Evolutionary conservation across 2,329 filamentous ascomycete species (phyloP).

Genomic region (Pyricularia pennisetigena): DNA sequence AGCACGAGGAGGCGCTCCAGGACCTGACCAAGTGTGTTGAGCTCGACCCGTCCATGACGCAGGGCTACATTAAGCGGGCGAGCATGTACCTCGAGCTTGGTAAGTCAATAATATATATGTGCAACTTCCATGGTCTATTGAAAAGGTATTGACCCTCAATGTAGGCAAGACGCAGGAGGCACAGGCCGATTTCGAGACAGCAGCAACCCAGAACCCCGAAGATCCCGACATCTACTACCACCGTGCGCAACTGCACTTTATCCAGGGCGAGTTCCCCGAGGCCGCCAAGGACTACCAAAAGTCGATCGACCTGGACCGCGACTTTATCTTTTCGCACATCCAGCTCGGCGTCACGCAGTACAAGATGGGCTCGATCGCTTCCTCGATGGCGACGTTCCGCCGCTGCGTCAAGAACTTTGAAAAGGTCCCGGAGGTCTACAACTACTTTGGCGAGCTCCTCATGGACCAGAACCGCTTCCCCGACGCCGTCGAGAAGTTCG

Average conservation of each 20-base stretch:
- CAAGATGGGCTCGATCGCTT: slow-evolving; percentile 97
- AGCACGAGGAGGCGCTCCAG: slow-evolving; percentile 69
- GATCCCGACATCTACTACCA: slow-evolving; percentile 99
- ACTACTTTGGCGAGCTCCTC: slow-evolving; percentile 96
- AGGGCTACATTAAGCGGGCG: slow-evolving; percentile 97
- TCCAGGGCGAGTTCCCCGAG: slow-evolving; percentile 84
- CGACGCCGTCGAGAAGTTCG: slow-evolving; percentile 96
- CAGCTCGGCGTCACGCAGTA: slow-evolving; percentile 98
- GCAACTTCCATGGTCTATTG: not conserved
- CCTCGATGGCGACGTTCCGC: slow-evolving; percentile 96
- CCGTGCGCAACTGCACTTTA: slow-evolving; percentile 96
- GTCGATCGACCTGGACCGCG: slow-evolving; percentile 90
- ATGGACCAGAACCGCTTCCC: slow-evolving; percentile 93
- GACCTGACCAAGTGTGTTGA: slow-evolving; percentile 93
- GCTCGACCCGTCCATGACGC: slow-evolving; percentile 76
- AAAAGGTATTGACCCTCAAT: not conserved
- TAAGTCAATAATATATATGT: slow-evolving; percentile 26
- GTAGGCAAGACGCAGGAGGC: slow-evolving; percentile 76
- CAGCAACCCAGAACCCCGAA: slow-evolving; percentile 71
- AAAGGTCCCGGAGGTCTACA: slow-evolving; percentile 94
- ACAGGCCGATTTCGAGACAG: slow-evolving; percentile 76
- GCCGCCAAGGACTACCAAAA: slow-evolving; percentile 99
- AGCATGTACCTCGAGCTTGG: slow-evolving; percentile 95
- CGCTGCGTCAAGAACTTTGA: slow-evolving; percentile 98
- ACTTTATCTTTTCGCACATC: slow-evolving; percentile 99